Percentiles rank a stretch among this genome's conserved stretches.
phyloP scores from a whole-genome alignment of 495 filamentous ascomycete genomes.

The Talaromyces nanjingensis region DNA sequence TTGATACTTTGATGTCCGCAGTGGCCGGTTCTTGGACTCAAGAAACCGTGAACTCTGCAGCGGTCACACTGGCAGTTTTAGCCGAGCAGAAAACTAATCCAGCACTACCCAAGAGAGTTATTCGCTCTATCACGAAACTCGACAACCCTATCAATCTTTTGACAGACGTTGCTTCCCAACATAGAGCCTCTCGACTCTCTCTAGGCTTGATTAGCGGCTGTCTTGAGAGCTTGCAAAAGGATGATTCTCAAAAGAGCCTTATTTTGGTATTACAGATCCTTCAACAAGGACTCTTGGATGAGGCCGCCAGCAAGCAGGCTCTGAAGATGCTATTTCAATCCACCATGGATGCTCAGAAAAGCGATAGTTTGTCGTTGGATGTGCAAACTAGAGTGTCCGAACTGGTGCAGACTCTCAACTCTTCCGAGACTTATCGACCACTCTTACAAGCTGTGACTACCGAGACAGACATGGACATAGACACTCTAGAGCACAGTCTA shows the following conservation, averaged over 20 bases:
- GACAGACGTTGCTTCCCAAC: constrained; percentile 52
- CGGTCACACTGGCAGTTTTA: constrained; percentile 73
- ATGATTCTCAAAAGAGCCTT: constrained; percentile 12
- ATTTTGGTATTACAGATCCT: constrained; percentile 54
- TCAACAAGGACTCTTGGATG: constrained; percentile 50
- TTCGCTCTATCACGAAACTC: constrained; percentile 60
- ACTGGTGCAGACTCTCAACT: constrained; percentile 53
- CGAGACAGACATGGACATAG: constrained; percentile 56
- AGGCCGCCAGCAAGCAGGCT: constrained; percentile 52
- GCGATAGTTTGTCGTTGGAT: constrained; percentile 34
- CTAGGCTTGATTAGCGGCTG: constrained; percentile 65
- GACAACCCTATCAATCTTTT: constrained; percentile 52
- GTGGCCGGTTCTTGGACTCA: constrained; percentile 66
- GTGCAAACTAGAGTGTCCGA: constrained; percentile 57
- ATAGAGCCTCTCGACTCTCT: constrained; percentile 63
- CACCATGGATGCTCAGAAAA: constrained; percentile 23
- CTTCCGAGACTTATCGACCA: constrained; percentile 44
- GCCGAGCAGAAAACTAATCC: constrained; percentile 61
- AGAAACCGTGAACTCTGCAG: constrained; percentile 63
- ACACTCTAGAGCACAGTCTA: constrained; percentile 62
- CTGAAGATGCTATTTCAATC: constrained; percentile 54
- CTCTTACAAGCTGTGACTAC: constrained; percentile 52
- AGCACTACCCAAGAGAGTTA: constrained; percentile 55
- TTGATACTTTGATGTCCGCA: constrained; percentile 79
- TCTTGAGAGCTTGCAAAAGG: constrained; percentile 55